These are phyloP conservation scores for Globisporangium splendens DNA, from an alignment of 352 stramenopile genomes.

Conservation along the genomic window DNA sequence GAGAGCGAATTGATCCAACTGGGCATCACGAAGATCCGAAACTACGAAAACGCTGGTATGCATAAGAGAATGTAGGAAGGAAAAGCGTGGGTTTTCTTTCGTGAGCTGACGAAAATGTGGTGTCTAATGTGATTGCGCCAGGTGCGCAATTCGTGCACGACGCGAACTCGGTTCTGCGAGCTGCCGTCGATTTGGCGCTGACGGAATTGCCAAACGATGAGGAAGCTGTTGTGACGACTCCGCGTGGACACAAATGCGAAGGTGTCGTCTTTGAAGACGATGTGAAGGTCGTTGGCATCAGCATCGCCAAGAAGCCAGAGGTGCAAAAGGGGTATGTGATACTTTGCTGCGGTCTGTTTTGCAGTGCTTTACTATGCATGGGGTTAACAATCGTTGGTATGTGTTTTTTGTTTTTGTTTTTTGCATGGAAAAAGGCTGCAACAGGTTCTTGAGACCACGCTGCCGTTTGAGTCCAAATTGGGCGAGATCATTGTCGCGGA, in stretches of 20 bases:
- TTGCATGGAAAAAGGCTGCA: constrained; percentile 41
- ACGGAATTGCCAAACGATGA: constrained; percentile 81
- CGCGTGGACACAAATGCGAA: constrained; percentile 65
- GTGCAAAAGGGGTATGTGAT: constrained; percentile 43
- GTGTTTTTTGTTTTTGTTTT: constrained; percentile 5
- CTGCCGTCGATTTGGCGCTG: constrained; percentile 64
- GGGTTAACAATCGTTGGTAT: background rate
- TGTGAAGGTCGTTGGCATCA: constrained; percentile 75
- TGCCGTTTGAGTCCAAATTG: constrained; percentile 67
- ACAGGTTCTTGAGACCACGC: constrained; percentile 43
- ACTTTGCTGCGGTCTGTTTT: background rate
- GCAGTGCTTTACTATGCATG: too few species aligned
- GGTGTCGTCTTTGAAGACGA: constrained; percentile 73
- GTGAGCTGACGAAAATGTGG: background rate
- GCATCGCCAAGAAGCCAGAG: constrained; percentile 41
- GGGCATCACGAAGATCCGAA: constrained; percentile 74
- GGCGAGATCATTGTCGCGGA: constrained; percentile 61
- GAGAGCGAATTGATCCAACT: constrained; percentile 85
- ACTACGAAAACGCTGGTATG: constrained; percentile 66
- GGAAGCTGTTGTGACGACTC: constrained; percentile 75
- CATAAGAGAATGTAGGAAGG: too few species aligned
- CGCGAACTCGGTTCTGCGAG: constrained; percentile 65
- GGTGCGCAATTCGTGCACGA: constrained; percentile 67
- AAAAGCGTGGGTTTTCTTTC: background rate
- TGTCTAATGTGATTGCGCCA: constrained; percentile 5